Evolutionary conservation across 768 basidiomycete genomes (phyloP), one percentile per base, ranked within the genome.

Genomic region (Suillus lakei): DNA sequence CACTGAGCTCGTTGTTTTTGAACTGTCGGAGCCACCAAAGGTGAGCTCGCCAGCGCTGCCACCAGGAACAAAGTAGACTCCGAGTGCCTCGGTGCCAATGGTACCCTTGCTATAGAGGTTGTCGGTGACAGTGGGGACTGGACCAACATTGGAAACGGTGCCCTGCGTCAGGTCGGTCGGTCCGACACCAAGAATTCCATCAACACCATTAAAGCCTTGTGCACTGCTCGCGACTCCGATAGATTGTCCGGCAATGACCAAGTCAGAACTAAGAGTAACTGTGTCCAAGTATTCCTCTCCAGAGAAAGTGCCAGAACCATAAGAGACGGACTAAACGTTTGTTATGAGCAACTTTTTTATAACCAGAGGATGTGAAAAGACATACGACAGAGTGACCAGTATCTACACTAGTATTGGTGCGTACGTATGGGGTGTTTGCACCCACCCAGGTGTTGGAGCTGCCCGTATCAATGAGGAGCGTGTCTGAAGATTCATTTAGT

Each of bases 1-100:
- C 23, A 76, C 60, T 5, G 59, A 2, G 30, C 69, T 62, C 13
- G 55, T 71, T 36, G 41, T 68, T 15, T 66, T 66, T 10, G 66
- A 59, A 3, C 34, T 39, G 67, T 86, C 84, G 58, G 75, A 77
- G 50, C 84, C 83, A 67, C 85, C 84, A 58, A 73, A 62, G 5
- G 4, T 32, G 10, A 46, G 41, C 23, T 39, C 64, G 10, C 65
- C 65, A 18, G 66, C 67, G 36, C 66, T 67, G 51, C 73, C 66
- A 21, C 61, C 67, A 12, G 78, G 76, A 30, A 58, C 64, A 64
- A 79, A 80, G 60, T 72, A 80, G 23, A 82, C 64, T 6, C 77
- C 78, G 23, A 82, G 60, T 1, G 74, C 70, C 9, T 78, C 67
- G 2, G 71, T 54, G 6, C 60, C 51, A 62, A 81, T 80, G 21